Base-by-base conservation (phyloP, 176 grass and related monocot species). In the Oryza nivara region DNA sequence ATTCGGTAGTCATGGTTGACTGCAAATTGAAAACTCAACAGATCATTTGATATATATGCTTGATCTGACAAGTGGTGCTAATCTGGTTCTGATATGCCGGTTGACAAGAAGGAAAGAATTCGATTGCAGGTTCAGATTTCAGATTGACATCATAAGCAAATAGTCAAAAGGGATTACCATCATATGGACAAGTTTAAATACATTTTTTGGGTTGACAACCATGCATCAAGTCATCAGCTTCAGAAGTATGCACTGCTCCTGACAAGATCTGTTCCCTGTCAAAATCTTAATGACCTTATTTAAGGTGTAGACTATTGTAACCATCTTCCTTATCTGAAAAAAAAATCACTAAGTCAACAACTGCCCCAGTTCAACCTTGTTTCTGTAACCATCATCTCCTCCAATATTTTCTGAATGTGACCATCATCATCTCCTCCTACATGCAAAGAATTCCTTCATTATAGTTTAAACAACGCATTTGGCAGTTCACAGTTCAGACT, bases 61-160 rank as follows among this genome's bases (percentile, higher is more conserved):
- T 51, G 32, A 80, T 44, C 76, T 66, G 76, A 86, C 76, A 86
- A 7, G 19, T 78, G 74, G 74, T 78, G 58, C 75, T 88, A 6
- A 65, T 81, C 40, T 85, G 30, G 52, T 71, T 43, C 70, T 81
- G 76, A 41, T 15, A 75, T 61, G 65, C n/a, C 2, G 2, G 72
- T 71, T 89, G 88, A 91, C 80, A 84, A 68, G 46, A 65, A 54
- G 58, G 20, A 38, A 46, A 49, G 8, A 81, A 70, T 75, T 65
- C 48, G 65, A 65, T 11, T 68, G 40, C 66, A 65, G 51, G 41
- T 65, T 64, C 54, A 28, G 28, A 67, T 11, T 76, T 84, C 63
- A 80, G 58, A 40, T 74, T 87, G 84, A 81, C 70, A 85, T 68
- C 80, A 65, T 77, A n/a, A 28, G 51, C 41, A 51, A 25, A 88